These are phyloP conservation scores for Musa acuminata DNA, from an alignment of 176 grass and related monocot genomes.

Conservation along the genomic window DNA sequence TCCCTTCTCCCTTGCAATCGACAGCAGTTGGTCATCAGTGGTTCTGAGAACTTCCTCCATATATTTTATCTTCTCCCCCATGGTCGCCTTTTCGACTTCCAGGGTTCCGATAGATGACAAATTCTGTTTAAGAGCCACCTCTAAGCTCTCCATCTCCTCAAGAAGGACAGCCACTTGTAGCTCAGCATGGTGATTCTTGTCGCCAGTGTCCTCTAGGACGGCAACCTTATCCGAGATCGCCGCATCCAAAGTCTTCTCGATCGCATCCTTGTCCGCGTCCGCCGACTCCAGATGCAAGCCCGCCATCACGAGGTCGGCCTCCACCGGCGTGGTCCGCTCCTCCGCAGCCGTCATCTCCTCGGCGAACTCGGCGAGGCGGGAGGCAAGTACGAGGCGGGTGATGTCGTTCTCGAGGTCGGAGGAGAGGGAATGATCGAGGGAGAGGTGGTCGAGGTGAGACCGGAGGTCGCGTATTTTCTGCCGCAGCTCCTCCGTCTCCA, in stretches of 20 bases:
- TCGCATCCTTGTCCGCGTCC: conserved; percentile 3
- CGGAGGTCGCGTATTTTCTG: conserved; percentile 35
- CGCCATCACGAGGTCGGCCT: conserved; percentile 10
- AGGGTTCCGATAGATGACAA: neutral
- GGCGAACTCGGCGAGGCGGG: conserved; percentile 31
- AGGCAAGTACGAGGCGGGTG: conserved; percentile 26
- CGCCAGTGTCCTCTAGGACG: too few species aligned
- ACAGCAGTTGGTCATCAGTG: neutral
- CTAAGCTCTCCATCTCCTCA: conserved; percentile 6
- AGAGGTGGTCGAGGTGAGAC: conserved; percentile 36
- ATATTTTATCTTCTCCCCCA: neutral
- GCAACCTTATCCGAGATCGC: neutral
- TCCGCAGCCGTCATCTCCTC: conserved; percentile 24
- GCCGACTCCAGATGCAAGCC: neutral
- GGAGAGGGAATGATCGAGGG: conserved; percentile 5
- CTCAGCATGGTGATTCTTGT: neutral
- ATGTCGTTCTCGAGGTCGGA: conserved; percentile 31
- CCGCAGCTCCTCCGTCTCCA: conserved; percentile 46
- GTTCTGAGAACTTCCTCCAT: neutral
- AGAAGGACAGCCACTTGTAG: neutral
- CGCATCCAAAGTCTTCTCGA: neutral
- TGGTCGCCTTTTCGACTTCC: neutral
- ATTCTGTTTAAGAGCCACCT: neutral
- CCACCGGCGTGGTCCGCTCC: neutral
- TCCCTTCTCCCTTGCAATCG: neutral